A percentile compares a stretch with the other conserved stretches of the same genome.
phyloP scores from a whole-genome alignment of 345 rosid genomes.

The Eucalyptus sp. region DNA sequence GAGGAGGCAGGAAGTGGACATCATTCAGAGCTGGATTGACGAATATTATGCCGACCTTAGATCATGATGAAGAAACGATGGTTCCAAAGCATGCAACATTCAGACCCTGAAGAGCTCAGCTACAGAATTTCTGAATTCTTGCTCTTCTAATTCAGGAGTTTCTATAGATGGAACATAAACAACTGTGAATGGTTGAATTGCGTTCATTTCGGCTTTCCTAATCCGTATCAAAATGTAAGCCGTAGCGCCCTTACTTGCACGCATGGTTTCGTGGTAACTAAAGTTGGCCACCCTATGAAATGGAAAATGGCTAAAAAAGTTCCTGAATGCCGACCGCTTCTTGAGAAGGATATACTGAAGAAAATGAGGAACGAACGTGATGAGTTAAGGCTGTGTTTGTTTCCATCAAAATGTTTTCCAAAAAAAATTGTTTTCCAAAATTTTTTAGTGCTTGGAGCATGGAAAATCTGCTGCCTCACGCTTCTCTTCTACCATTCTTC shows the following conservation, averaged over 20 bases:
- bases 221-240: neutral
- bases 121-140: neutral
- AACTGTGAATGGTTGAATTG: neutral
- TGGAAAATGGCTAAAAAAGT: neutral
- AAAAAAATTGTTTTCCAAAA: too few relatives aligned
- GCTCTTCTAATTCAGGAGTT: neutral
- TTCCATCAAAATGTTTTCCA: neutral
- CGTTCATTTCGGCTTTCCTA: neutral
- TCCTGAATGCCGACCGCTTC: neutral
- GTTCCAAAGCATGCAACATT: neutral
- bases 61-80: neutral
- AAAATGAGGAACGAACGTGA: neutral
- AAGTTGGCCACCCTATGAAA: neutral
- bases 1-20: slow-evolving; percentile 51
- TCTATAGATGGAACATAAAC: neutral
- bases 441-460: neutral
- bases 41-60: slow-evolving; percentile 32
- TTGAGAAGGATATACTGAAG: neutral
- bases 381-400: neutral
- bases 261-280: neutral
- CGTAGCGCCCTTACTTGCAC: neutral
- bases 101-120: neutral
- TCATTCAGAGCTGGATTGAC: slow-evolving; percentile 43
- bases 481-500: neutral
- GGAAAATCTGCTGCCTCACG: neutral